Base-by-base conservation (phyloP, 805 yeast species). In the Ascoidea asiatica region DNA sequence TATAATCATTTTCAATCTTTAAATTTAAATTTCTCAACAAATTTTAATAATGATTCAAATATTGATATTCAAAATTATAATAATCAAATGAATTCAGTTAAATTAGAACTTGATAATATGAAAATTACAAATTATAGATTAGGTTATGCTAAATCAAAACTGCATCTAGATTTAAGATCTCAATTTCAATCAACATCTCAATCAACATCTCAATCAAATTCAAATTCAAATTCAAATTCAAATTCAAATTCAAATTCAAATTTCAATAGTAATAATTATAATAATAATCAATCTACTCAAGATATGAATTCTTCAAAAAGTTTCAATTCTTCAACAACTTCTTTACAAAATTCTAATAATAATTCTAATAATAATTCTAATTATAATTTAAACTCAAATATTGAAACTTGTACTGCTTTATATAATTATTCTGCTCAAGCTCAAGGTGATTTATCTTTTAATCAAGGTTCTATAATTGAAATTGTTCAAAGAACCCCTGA, bases 21-120 rank as follows among this genome's bases (percentile, higher is more conserved):
- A 84, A 88, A 92, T 66, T 92, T 92, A 52, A 96, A 97, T 15
- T 92, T 92, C 65, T n/a, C n/a, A n/a, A n/a, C n/a, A n/a, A n/a
- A n/a, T n/a, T 92, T 92, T 63, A 95, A 92, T 60, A 69, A 92
- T 58, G 69, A 76, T 43, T 72, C 84, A 40, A 97, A 88, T 59
- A 84, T 92, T 50, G 97, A 87, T 59, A 70, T 83, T 44, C 90
- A 84, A 59, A 81, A 89, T 3, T 92, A 81, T 64, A 63, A 60
- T 29, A 70, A 69, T 50, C 92, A 92, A 67, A 79, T 95, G 61
- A 98, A 97, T 38, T 80, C 87, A 53, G 76, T 90, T 42, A 95
- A 88, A 58, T 96, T 89, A 57, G 15, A 15, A 29, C 8, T 15
- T 11, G 15, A 29, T 11, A 29, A 29, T 29, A 29, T 29, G 15